phyloP scores from a whole-genome alignment of 208 protist genomes.

The Acanthamoeba culbertsoni region DNA sequence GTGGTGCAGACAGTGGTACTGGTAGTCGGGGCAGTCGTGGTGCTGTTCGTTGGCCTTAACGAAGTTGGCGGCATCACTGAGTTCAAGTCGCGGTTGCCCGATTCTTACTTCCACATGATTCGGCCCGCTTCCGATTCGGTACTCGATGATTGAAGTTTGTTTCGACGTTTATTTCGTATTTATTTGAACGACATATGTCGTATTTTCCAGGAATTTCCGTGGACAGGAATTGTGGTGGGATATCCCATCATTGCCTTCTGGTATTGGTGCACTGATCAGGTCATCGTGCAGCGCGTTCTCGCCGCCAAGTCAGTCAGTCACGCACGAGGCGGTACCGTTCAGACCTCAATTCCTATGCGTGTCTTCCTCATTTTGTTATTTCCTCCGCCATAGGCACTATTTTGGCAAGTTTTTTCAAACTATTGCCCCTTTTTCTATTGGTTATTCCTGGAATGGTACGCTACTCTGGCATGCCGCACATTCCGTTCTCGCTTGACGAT shows the following conservation, averaged over 20 bases:
- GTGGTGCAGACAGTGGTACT: slow-evolving; percentile 72
- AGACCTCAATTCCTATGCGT: not conserved
- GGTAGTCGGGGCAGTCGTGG: slow-evolving; percentile 42
- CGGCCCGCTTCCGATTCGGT: not conserved
- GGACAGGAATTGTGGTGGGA: slow-evolving; percentile 60
- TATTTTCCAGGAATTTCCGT: slow-evolving; percentile 58
- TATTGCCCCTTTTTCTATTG: slow-evolving; percentile 65
- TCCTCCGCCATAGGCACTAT: not conserved
- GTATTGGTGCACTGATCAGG: slow-evolving; percentile 77
- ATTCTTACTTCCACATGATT: slow-evolving; percentile 53
- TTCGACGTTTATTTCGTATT: not conserved
- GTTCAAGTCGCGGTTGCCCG: slow-evolving; percentile 52
- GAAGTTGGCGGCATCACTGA: slow-evolving; percentile 65
- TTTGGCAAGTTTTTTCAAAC: slow-evolving; percentile 60
- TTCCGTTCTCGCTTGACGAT: not conserved
- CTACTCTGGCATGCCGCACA: not conserved
- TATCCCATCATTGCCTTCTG: slow-evolving; percentile 60
- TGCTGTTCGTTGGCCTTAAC: slow-evolving; percentile 52
- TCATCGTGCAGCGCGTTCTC: slow-evolving; percentile 72
- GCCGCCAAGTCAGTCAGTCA: slow-evolving; percentile 51
- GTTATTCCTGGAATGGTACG: slow-evolving; percentile 64
- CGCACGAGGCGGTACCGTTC: slow-evolving; percentile 19
- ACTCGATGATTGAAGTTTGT: not conserved
- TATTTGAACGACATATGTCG: not conserved
- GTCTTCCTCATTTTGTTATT: not conserved